Base-by-base conservation (phyloP, 1,284 basidiomycete species). In the Paramarasmius palmivorus region DNA sequence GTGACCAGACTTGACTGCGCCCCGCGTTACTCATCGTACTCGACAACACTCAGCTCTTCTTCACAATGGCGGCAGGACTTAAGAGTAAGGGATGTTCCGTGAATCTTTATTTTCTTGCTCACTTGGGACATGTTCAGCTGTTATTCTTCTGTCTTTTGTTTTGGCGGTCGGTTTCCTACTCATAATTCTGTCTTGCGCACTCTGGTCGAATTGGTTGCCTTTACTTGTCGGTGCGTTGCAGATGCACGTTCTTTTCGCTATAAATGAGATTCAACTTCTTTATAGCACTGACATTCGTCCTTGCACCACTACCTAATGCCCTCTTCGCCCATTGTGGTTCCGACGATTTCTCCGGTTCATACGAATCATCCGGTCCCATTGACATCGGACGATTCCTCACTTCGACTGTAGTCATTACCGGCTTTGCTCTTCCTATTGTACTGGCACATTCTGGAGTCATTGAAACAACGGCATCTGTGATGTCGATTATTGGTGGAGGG, bases 151-250 rank as follows among this genome's bases (percentile, higher is more conserved):
- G 50, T 95, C 96, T 3, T 97, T 99, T 72, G 92, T 98, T 54
- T 86, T 99, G 39, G 97, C 97, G 12, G 82, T 97, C 26, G 97
- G 97, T 23, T 99, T 99, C 75, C 77, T 99, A 54, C 85, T 99
- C 65, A 93, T 99, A 68, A 99, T 99, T 70, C 88, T 99, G 26
- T 95, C 93, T 1, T 99, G 97, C 69, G 96, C 97, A 22, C 77
- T 99, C 36, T 99, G 91, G 89, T 74, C 84, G 34, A 99, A 99
- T 72, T 99, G 97, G 97, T 78, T 99, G 14, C 97, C 97, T 42
- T 78, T 99, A 48, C 83, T 99, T 60, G 96, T 98, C 61, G 96
- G 96, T 97, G 64, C 68, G 93, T 82, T n/a, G 19, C 29, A 23
- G 38, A 25, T 20, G 9, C n/a, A 9, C 34, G 17, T 26, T 20